Evolutionary conservation across 2,329 filamentous ascomycete species (phyloP).

Genomic region (Monosporascus ibericus): DNA sequence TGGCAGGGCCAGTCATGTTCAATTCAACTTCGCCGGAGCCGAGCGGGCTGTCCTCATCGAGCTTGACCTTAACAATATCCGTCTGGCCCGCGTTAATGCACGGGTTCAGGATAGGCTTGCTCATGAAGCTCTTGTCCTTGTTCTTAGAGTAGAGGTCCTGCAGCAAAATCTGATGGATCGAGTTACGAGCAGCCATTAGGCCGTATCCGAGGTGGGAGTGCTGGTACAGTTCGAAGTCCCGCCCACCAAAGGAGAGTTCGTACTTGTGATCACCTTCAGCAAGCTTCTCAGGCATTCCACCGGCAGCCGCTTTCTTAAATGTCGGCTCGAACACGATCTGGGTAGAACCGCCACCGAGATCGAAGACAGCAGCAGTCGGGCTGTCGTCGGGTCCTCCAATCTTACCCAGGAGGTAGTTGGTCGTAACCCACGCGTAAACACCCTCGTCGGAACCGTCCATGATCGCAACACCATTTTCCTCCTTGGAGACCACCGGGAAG

Average conservation of each 20-base stretch:
- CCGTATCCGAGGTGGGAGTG: conserved; percentile 97
- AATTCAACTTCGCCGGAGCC: conserved; percentile 57
- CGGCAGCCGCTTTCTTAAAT: conserved; percentile 65
- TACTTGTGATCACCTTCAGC: conserved; percentile 95
- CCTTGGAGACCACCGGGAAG: conserved; percentile 84
- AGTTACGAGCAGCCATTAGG: conserved; percentile 87
- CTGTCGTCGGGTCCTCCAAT: conserved; percentile 88
- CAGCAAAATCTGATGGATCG: conserved; percentile 72
- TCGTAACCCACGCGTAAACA: conserved; percentile 98
- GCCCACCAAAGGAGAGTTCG: conserved; percentile 80
- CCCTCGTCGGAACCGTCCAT: conserved; percentile 98
- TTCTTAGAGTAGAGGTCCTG: conserved; percentile 61
- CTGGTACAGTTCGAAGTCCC: conserved; percentile 89
- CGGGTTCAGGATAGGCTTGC: conserved; percentile 33
- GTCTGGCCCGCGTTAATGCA: conserved; percentile 76
- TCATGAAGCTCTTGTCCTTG: conserved; percentile 37
- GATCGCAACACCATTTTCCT: conserved; percentile 83
- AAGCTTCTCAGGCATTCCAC: conserved; percentile 81
- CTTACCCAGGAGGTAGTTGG: conserved; percentile 96
- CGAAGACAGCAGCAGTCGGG: conserved; percentile 89
- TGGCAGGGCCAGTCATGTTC: conserved; percentile 80
- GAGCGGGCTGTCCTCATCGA: conserved; percentile 60
- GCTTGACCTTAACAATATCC: conserved; percentile 65
- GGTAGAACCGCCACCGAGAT: conserved; percentile 92
- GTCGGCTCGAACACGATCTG: conserved; percentile 98